Percentiles rank a stretch among this genome's conserved stretches.
Evolutionary conservation across 169 alveolate genomes (phyloP).

Genomic region (Miamiensis avidus): DNA sequence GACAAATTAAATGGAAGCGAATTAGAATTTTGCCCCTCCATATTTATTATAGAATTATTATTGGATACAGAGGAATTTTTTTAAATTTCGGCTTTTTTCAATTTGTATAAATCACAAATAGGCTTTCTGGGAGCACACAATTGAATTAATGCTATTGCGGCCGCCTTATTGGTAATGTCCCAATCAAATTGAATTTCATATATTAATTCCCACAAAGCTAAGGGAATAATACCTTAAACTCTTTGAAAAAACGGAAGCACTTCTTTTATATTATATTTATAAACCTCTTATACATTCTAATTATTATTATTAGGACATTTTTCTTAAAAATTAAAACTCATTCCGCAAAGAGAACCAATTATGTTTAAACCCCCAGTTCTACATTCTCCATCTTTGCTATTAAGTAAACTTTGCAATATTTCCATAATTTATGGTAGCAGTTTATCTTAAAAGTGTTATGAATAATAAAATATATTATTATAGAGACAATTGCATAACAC

Average conservation of each 20-base stretch:
- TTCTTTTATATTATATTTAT: conserved; percentile 3
- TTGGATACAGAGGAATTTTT: too few relatives aligned
- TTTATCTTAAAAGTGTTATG: too few relatives aligned
- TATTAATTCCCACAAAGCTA: conserved; percentile 1
- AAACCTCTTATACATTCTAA: too few relatives aligned
- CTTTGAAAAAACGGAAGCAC: neutral
- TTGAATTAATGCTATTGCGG: conserved; percentile 16
- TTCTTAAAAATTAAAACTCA: conserved; percentile 15
- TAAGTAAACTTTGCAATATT: neutral
- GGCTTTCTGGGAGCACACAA: conserved; percentile 8
- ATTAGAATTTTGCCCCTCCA: too few relatives aligned
- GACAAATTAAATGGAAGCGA: too few relatives aligned
- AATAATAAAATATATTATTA: too few relatives aligned
- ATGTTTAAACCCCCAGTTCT: conserved; percentile 24
- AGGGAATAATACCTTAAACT: conserved; percentile 4
- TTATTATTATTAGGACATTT: too few relatives aligned
- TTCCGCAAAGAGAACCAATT: conserved; percentile 11
- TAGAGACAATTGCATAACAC: too few relatives aligned
- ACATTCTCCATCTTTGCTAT: conserved; percentile 16
- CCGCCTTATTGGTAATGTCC: conserved; percentile 25
- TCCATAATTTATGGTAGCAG: neutral
- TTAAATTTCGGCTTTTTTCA: too few relatives aligned
- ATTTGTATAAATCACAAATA: too few relatives aligned
- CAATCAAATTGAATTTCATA: conserved; percentile 19
- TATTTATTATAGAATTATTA: too few relatives aligned